Evolutionary conservation across 108 stramenopile genomes (phyloP).

Genomic region (Mediolabrus comicus): DNA sequence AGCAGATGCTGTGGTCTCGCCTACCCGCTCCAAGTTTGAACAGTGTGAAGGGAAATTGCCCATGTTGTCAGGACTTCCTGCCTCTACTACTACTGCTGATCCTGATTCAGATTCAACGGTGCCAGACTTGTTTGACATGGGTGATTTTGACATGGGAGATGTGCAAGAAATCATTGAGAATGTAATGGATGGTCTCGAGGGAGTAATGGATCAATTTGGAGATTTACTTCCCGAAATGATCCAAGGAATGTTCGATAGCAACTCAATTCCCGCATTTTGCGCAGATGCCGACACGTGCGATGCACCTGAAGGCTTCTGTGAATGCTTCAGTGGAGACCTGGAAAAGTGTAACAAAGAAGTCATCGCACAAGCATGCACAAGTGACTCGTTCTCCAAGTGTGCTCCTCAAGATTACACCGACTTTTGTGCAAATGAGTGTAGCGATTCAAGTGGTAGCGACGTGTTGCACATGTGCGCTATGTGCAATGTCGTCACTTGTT

Average conservation of each 20-base stretch:
- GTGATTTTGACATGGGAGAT: background rate
- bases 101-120: too few species aligned
- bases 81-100: background rate
- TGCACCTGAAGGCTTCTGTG: slow-evolving; percentile 10
- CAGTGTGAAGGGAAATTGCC: background rate
- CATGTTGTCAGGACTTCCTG: background rate
- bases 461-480: slow-evolving; percentile 14
- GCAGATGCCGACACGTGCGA: background rate
- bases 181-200: slow-evolving; percentile 1
- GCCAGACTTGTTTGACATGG: slow-evolving; percentile 1
- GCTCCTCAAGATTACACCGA: slow-evolving; percentile 11
- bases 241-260: slow-evolving; percentile 11
- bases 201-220: slow-evolving; percentile 7
- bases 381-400: slow-evolving; percentile 9
- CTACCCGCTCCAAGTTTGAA: background rate
- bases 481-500: slow-evolving; percentile 21
- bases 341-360: slow-evolving; percentile 6
- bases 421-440: slow-evolving; percentile 9
- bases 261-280: slow-evolving; percentile 13
- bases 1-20: background rate
- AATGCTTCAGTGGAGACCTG: slow-evolving; percentile 17
- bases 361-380: slow-evolving; percentile 3
- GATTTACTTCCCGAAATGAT: background rate
- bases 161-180: background rate
- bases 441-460: background rate